Base-by-base conservation (phyloP, 306 rosid genomes). In the Quercus berberidifolia region DNA sequence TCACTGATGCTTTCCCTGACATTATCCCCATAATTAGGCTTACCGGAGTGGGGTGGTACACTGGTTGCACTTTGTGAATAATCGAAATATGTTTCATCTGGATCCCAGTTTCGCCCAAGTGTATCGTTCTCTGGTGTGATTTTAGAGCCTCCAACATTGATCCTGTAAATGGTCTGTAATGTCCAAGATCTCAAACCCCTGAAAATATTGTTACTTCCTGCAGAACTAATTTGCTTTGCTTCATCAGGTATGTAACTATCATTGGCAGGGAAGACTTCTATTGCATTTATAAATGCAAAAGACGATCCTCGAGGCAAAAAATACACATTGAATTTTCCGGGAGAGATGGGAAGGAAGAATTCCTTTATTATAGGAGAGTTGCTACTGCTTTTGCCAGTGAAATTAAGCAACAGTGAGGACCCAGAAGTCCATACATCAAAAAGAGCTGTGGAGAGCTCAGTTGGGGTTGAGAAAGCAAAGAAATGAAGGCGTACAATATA, bases 231-330 rank as follows among this genome's bases (percentile, higher is more conserved):
- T 21, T 3, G 1, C 21, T 1, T 0, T 51, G 56, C 73, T 23
- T 58, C 4, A 59, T 31, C 11, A 8, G 14, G 25, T 63, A 4
- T 69, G 80, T 80, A 80, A 31, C 33, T 19, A 2, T 60, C 18
- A 54, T 85, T 85, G 28, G 82, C 75, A 41, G 68, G 83, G 69
- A 90, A 80, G 46, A 87, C 73, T 82, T 90, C 91, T 11, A 88
- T 86, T 51, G 91, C 93, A 76, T 87, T 90, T 1, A 86, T 76
- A 78, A 78, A 86, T 1, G 93, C 93, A 55, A 87, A 55, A n/a
- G 89, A 82, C 19, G 89, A 76, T 25, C 13, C 65, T 8, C 6
- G 64, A 28, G 90, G 90, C 0, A 54, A n/a, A 26, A 87, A 87
- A 38, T 31, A 62, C 3, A 87, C 54, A 12, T 35, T 26, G 8